Evolutionary conservation across 768 basidiomycete genomes (phyloP).

Genomic region (Pholiota molesta): DNA sequence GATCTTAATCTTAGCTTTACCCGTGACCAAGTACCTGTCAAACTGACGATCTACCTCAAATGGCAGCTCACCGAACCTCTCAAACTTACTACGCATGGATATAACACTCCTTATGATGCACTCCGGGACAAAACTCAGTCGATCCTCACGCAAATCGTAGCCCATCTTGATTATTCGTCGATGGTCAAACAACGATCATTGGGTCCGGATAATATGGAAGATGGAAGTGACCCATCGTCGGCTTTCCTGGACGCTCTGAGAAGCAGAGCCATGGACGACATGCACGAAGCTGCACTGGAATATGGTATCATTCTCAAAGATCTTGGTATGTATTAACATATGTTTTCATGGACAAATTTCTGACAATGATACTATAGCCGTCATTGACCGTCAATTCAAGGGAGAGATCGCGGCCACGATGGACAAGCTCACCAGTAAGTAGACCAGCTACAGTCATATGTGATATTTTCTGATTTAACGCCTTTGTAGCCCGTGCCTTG

Average conservation of each 20-base stretch:
- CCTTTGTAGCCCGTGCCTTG: conserved; percentile 61
- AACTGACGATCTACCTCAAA: conserved; percentile 82
- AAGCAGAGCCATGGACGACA: conserved; percentile 85
- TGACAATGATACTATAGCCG: conserved; percentile 45
- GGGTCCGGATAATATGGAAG: conserved; percentile 75
- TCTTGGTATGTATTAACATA: conserved; percentile 48
- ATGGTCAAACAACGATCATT: conserved; percentile 79
- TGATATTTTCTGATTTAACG: conserved; percentile 11
- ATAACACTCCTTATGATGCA: conserved; percentile 81
- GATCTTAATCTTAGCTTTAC: conserved; percentile 57
- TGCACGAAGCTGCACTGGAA: conserved; percentile 79
- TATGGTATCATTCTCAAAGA: conserved; percentile 86
- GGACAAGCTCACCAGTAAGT: conserved; percentile 71
- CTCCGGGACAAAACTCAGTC: conserved; percentile 84
- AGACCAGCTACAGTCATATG: neutral
- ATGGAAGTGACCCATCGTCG: conserved; percentile 67
- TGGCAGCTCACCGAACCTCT: conserved; percentile 61
- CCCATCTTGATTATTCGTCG: conserved; percentile 62
- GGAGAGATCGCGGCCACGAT: conserved; percentile 85
- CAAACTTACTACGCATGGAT: conserved; percentile 81
- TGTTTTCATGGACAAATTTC: neutral
- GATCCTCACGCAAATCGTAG: conserved; percentile 84
- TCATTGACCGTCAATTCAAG: conserved; percentile 88
- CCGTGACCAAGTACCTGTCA: conserved; percentile 85
- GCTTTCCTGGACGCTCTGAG: conserved; percentile 83